phyloP scores from a whole-genome alignment of 78 protist species.

The Dictyostelium intermedium region DNA sequence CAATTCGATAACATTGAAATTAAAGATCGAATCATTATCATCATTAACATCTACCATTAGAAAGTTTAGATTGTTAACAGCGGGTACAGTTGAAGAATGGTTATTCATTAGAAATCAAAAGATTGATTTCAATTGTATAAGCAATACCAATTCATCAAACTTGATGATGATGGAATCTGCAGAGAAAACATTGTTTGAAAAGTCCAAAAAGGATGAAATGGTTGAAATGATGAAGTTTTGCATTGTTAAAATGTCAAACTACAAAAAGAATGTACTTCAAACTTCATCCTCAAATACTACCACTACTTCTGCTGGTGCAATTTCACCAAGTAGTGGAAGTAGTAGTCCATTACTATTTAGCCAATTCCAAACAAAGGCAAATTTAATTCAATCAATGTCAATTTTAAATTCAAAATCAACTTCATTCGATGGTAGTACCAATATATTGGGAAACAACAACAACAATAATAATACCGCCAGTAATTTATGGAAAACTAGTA shows the following conservation, averaged over 20 bases:
- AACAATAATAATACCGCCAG: neutral
- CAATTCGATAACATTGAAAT: neutral
- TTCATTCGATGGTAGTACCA: neutral
- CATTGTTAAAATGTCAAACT: constrained; percentile 45
- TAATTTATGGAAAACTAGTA: neutral
- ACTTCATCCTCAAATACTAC: neutral
- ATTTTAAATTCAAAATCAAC: constrained; percentile 11
- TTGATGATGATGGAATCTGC: neutral
- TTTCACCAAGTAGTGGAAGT: constrained; percentile 12
- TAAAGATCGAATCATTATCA: neutral
- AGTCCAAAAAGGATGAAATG: constrained; percentile 25
- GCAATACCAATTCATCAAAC: neutral
- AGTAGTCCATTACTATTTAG: constrained; percentile 4
- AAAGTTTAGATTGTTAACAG: neutral
- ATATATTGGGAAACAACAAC: neutral
- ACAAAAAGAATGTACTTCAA: constrained; percentile 1
- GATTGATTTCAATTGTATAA: neutral
- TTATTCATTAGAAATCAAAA: neutral
- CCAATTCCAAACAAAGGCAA: constrained; percentile 15
- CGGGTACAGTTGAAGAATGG: constrained; percentile 69
- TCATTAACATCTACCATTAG: neutral
- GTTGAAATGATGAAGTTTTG: constrained; percentile 78
- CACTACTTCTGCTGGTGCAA: neutral
- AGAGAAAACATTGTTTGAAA: neutral
- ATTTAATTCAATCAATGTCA: constrained; percentile 14